Percentiles rank a stretch among this genome's conserved stretches.
These are phyloP conservation scores for Reutealis trisperma DNA, from an alignment of 345 rosid genomes.

Conservation along the genomic window DNA sequence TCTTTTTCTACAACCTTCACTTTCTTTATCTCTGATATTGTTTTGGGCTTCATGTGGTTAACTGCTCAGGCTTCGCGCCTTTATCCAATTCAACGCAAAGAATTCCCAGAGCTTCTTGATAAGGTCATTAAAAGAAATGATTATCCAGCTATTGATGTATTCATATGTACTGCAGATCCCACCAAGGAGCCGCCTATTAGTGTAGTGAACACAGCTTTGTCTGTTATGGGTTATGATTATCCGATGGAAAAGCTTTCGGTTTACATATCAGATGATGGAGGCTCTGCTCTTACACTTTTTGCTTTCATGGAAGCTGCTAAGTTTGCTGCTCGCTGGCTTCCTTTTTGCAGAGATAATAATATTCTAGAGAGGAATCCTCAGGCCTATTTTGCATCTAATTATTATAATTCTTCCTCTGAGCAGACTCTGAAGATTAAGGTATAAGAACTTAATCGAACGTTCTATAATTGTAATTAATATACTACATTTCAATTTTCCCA, in stretches of 20 bases:
- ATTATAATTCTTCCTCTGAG: neutral
- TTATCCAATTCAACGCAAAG: constrained; percentile 44
- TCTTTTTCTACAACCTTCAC: constrained; percentile 21
- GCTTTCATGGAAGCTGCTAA: constrained; percentile 32
- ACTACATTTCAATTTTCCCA: too few relatives aligned
- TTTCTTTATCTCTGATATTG: constrained; percentile 48
- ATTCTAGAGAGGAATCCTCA: constrained; percentile 9
- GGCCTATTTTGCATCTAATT: constrained; percentile 7
- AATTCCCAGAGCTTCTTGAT: constrained; percentile 26
- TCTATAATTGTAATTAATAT: too few relatives aligned
- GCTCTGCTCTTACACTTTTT: constrained; percentile 25
- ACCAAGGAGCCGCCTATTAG: constrained; percentile 28
- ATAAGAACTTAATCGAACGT: neutral
- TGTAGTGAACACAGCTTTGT: constrained; percentile 72
- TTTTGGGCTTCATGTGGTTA: constrained; percentile 72
- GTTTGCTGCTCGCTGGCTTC: constrained; percentile 30
- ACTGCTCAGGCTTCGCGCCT: constrained; percentile 39
- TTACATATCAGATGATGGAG: constrained; percentile 36
- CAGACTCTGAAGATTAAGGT: constrained; percentile 10
- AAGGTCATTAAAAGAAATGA: constrained; percentile 6
- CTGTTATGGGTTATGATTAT: constrained; percentile 76
- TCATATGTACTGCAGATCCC: constrained; percentile 52
- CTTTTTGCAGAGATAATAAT: constrained; percentile 20
- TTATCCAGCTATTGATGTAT: constrained; percentile 49
- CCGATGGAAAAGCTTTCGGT: constrained; percentile 68